phyloP scores from a whole-genome alignment of 2,329 filamentous ascomycete genomes.

The Nothophaeocryptopus gaeumannii region DNA sequence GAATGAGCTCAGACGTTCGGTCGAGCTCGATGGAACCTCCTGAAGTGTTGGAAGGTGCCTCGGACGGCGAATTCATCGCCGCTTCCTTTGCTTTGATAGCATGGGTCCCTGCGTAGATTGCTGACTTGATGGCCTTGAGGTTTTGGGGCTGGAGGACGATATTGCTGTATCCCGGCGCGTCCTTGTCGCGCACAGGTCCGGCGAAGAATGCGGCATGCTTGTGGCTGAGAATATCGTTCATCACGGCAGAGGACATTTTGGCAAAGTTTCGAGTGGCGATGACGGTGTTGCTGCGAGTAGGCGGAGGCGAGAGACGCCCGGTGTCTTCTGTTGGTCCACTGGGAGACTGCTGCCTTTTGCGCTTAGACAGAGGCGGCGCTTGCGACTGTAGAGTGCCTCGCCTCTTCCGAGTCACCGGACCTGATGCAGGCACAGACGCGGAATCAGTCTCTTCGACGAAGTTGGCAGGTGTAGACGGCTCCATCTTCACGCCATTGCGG shows the following conservation, averaged over 20 bases:
- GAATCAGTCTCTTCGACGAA: slow-evolving; percentile 39
- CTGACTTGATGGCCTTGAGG: slow-evolving; percentile 50
- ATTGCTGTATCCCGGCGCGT: slow-evolving; percentile 52
- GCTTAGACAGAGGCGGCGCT: slow-evolving; percentile 35
- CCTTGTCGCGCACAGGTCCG: slow-evolving; percentile 48
- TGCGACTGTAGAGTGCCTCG: slow-evolving; percentile 35
- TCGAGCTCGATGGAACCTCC: slow-evolving; percentile 58
- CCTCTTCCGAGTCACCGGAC: slow-evolving; percentile 32
- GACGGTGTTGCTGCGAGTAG: slow-evolving; percentile 35
- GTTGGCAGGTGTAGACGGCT: slow-evolving; percentile 47
- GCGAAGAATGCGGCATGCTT: slow-evolving; percentile 53
- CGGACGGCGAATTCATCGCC: slow-evolving; percentile 54
- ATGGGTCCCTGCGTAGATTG: slow-evolving; percentile 49
- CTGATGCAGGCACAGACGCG: slow-evolving; percentile 25
- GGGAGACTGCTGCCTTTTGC: slow-evolving; percentile 40
- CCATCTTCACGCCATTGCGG: slow-evolving; percentile 45
- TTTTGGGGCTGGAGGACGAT: slow-evolving; percentile 54
- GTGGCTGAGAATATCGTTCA: slow-evolving; percentile 52
- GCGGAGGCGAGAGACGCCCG: slow-evolving; percentile 19
- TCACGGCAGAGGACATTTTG: slow-evolving; percentile 47
- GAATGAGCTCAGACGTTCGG: slow-evolving; percentile 71
- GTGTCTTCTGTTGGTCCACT: slow-evolving; percentile 17
- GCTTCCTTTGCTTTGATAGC: slow-evolving; percentile 55
- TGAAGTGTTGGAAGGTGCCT: slow-evolving; percentile 45
- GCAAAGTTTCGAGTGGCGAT: slow-evolving; percentile 47